Percentiles rank a stretch among this genome's conserved stretches.
These are phyloP conservation scores for Pythium dissotocum DNA, from an alignment of 352 stramenopile species.

Conservation along the genomic window DNA sequence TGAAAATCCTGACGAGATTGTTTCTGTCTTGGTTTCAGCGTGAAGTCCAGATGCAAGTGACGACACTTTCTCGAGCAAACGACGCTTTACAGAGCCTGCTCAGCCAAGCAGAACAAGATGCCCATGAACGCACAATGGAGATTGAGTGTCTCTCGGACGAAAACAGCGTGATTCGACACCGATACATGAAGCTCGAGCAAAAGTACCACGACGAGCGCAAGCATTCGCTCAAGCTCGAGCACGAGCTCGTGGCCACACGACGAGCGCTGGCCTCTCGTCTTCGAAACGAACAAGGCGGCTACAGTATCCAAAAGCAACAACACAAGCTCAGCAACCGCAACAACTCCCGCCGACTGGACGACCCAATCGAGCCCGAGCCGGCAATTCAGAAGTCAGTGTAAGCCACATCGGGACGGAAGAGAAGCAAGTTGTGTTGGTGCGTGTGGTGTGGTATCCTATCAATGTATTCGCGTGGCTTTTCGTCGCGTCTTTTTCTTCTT, in stretches of 20 bases:
- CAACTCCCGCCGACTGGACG: slow-evolving; percentile 11
- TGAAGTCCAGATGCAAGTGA: slow-evolving; percentile 60
- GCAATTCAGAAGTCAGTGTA: slow-evolving; percentile 8
- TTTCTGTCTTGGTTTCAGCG: slow-evolving; percentile 32
- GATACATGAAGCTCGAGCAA: slow-evolving; percentile 56
- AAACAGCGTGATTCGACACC: slow-evolving; percentile 72
- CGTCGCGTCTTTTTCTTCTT: background rate
- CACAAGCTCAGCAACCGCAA: slow-evolving; percentile 18
- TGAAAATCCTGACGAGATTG: slow-evolving; percentile 8
- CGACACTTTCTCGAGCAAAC: slow-evolving; percentile 56
- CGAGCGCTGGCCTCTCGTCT: slow-evolving; percentile 15
- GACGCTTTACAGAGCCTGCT: slow-evolving; percentile 68
- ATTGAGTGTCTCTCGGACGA: slow-evolving; percentile 76
- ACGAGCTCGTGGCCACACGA: slow-evolving; percentile 59
- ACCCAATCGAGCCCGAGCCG: slow-evolving; percentile 10
- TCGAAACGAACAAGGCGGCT: background rate
- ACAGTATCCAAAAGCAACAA: slow-evolving; percentile 20
- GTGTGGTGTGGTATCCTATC: slow-evolving; percentile 2
- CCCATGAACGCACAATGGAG: slow-evolving; percentile 60
- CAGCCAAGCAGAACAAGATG: slow-evolving; percentile 60
- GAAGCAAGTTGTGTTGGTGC: background rate
- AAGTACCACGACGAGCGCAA: slow-evolving; percentile 76
- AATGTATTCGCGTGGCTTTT: slow-evolving; percentile 14
- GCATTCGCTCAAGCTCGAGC: slow-evolving; percentile 55
- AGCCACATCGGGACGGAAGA: background rate